Percentiles rank a stretch among this genome's conserved stretches.
phyloP scores from a whole-genome alignment of 1,139 yeast species.

The Saccharomycopsis crataegensis region DNA sequence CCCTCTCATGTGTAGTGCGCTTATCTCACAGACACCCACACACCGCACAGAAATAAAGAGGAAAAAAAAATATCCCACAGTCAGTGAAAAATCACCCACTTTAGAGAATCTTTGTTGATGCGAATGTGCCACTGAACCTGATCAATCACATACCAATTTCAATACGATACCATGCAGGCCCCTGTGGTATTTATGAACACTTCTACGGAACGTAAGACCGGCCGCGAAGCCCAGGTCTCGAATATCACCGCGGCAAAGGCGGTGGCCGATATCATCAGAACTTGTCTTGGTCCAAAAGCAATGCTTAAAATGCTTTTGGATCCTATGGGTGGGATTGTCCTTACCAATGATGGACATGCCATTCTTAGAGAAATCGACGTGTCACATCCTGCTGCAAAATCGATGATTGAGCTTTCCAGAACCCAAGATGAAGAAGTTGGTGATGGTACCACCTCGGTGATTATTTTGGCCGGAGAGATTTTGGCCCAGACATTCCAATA shows the following conservation, averaged over 20 bases:
- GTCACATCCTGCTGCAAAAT: slow-evolving; percentile 97
- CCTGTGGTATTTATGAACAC: slow-evolving; percentile 77
- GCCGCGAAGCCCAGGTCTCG: slow-evolving; percentile 94
- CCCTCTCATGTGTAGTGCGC: too few species aligned
- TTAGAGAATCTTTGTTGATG: too few species aligned
- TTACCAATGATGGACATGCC: slow-evolving; percentile 98
- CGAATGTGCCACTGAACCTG: too few species aligned
- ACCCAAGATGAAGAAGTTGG: slow-evolving; percentile 99
- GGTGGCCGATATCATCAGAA: slow-evolving; percentile 92
- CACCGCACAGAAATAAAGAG: too few species aligned
- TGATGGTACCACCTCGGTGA: slow-evolving; percentile 96
- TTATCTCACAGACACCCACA: too few species aligned
- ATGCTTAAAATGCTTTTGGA: slow-evolving; percentile 97
- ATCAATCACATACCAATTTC: too few species aligned
- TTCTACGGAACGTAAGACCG: slow-evolving; percentile 87
- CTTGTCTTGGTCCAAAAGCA: slow-evolving; percentile 99
- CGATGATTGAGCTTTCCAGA: slow-evolving; percentile 94
- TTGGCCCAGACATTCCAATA: slow-evolving; percentile 93
- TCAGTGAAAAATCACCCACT: too few species aligned
- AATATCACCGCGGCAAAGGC: slow-evolving; percentile 99
- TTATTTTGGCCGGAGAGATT: slow-evolving; percentile 92
- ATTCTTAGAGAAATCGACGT: slow-evolving; percentile 84
- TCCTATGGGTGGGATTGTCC: slow-evolving; percentile 97
- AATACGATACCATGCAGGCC: slow-evolving; percentile 45
- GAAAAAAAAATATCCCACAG: too few species aligned